Percentiles rank a stretch among this genome's conserved stretches.
Evolutionary conservation across 208 protist genomes (phyloP).

Genomic region (Trypanosoma lewisi): DNA sequence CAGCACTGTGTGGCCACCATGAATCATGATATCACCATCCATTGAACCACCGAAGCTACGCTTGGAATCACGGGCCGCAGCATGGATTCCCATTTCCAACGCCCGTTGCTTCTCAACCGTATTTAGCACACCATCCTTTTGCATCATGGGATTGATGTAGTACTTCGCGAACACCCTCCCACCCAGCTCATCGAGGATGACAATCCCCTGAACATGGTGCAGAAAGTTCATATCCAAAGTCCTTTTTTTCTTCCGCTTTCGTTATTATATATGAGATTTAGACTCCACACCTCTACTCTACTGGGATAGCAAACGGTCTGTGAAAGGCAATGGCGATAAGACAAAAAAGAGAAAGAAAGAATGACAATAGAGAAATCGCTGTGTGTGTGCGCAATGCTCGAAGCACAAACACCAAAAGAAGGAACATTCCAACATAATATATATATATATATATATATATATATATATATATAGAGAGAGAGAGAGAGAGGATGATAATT

Average conservation of each 20-base stretch:
- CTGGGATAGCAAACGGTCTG: no score
- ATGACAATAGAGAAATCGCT: no score
- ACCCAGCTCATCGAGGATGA: constrained; percentile 68
- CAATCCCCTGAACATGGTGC: constrained; percentile 81
- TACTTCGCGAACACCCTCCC: constrained; percentile 86
- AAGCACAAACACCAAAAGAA: no score
- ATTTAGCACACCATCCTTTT: constrained; percentile 45
- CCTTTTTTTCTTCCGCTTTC: constrained; percentile 9
- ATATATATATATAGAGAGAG: no score
- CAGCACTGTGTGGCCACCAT: constrained; percentile 75
- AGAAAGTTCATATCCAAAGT: constrained; percentile 65
- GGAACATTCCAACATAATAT: no score
- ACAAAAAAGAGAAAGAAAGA: no score
- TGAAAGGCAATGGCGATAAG: no score
- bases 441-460: no score
- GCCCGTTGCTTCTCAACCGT: constrained; percentile 60
- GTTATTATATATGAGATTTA: no score
- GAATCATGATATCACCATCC: constrained; percentile 70
- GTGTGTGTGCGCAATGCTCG: no score
- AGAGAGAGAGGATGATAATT: no score
- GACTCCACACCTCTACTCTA: no score
- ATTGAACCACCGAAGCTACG: constrained; percentile 22
- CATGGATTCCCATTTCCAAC: constrained; percentile 61
- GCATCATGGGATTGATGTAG: constrained; percentile 67
- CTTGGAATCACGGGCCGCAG: constrained; percentile 33